phyloP scores from a whole-genome alignment of 2,329 filamentous ascomycete species.

The Stemphylium lycopersici region DNA sequence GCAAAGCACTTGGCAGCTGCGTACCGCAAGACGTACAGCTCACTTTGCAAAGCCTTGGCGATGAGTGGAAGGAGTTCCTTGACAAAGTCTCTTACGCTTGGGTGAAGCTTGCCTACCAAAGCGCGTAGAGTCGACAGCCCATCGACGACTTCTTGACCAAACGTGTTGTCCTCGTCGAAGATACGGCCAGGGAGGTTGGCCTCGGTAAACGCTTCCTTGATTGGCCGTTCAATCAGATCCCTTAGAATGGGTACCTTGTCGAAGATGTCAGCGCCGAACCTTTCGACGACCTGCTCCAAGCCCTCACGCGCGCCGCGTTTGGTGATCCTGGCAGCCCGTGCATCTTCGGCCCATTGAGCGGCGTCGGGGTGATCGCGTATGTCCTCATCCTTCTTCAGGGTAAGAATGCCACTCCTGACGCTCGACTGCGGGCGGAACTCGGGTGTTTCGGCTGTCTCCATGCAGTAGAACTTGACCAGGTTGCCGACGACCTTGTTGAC shows the following conservation, averaged over 20 bases:
- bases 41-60: constrained; percentile 84
- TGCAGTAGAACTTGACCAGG: constrained; percentile 94
- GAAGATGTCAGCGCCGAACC: constrained; percentile 79
- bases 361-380: constrained; percentile 90
- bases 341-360: constrained; percentile 86
- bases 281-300: constrained; percentile 81
- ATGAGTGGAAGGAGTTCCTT: constrained; percentile 83
- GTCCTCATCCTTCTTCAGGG: constrained; percentile 96
- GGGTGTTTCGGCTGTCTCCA: constrained; percentile 96
- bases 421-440: constrained; percentile 85
- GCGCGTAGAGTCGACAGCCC: constrained; percentile 91
- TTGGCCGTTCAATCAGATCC: constrained; percentile 79
- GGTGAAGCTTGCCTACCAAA: constrained; percentile 85
- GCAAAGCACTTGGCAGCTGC: constrained; percentile 97
- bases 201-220: constrained; percentile 74
- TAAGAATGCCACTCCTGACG: constrained; percentile 82
- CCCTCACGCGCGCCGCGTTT: constrained; percentile 93
- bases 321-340: constrained; percentile 86
- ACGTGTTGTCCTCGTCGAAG: constrained; percentile 71
- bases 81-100: constrained; percentile 77
- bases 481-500: constrained; percentile 97
- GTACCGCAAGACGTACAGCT: constrained; percentile 90
- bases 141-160: constrained; percentile 93
- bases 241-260: constrained; percentile 83
- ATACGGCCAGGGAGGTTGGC: constrained; percentile 73